Evolutionary conservation across 306 rosid species (phyloP), one percentile per base, ranked within the genome.

Genomic region (Prosopis cineraria): DNA sequence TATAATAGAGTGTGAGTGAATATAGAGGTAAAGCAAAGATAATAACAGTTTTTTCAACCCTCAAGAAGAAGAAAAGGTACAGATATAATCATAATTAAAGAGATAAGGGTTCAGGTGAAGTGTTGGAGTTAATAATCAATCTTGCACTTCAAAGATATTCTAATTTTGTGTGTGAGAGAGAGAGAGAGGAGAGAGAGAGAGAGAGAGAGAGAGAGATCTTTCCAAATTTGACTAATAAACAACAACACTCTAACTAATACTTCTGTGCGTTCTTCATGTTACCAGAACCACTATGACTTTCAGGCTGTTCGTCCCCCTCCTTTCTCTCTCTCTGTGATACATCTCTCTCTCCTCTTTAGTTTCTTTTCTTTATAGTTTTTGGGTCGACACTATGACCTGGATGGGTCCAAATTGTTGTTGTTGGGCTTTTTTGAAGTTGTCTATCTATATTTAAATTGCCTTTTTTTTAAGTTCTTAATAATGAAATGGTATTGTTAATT

Each of bases 131-230:
- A 79, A 78, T 3, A 75, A 78, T 70, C 59, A 75, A 6, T 65
- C 66, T 39, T 66, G 36, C 71, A 85, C 84, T 81, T 84, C 82
- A 58, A 80, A 73, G 70, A 30, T 73, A 40, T n/a, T n/a, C n/a
- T n/a, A n/a, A n/a, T n/a, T n/a, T n/a, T n/a, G n/a, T n/a, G n/a
- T n/a, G n/a, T n/a, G n/a, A n/a, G n/a, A n/a, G n/a, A n/a, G n/a
- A n/a, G n/a, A n/a, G n/a, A n/a, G n/a, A n/a, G n/a, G n/a, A n/a
- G n/a, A n/a, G n/a, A n/a, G n/a, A n/a, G n/a, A n/a, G 60, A n/a
- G n/a, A n/a, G n/a, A n/a, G n/a, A n/a, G n/a, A n/a, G n/a, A n/a
- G n/a, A n/a, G n/a, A n/a, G n/a, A n/a, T n/a, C 20, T 34, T 69
- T 48, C 34, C 70, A 62, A 45, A 47, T 63, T 72, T 71, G 69